phyloP scores from a whole-genome alignment of 2,329 filamentous ascomycete genomes.

The Harringtonia lauricola region DNA sequence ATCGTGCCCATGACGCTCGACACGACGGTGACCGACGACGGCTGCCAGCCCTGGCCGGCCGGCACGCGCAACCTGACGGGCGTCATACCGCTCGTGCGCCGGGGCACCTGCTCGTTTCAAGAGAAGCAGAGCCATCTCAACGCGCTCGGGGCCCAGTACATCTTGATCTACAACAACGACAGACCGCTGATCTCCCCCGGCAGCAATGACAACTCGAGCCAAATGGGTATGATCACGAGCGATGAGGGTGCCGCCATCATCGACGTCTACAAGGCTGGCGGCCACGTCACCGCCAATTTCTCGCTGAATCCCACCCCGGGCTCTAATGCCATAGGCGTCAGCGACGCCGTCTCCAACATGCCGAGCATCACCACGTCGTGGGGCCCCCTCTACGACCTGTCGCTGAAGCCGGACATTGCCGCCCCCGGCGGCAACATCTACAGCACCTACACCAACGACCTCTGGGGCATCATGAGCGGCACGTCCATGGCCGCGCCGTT shows the following conservation, averaged over 20 bases:
- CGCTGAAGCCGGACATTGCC: slow-evolving; percentile 36
- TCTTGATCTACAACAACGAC: slow-evolving; percentile 51
- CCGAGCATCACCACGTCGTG: slow-evolving; percentile 28
- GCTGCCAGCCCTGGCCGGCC: slow-evolving; percentile 47
- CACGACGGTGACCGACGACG: slow-evolving; percentile 34
- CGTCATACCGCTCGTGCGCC: slow-evolving; percentile 47
- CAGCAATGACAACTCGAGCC: slow-evolving; percentile 20
- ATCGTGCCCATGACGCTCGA: slow-evolving; percentile 40
- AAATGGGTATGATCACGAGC: slow-evolving; percentile 12
- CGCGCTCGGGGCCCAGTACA: slow-evolving; percentile 44
- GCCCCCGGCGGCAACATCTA: slow-evolving; percentile 38
- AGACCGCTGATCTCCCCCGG: slow-evolving; percentile 23
- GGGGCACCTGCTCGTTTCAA: slow-evolving; percentile 45
- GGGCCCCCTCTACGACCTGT: slow-evolving; percentile 34
- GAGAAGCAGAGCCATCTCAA: slow-evolving; percentile 42
- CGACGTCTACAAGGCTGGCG: slow-evolving; percentile 29
- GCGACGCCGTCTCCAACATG: slow-evolving; percentile 33
- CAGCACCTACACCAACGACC: slow-evolving; percentile 34
- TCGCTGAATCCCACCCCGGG: neutral
- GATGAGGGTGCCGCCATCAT: slow-evolving; percentile 30
- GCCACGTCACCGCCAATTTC: slow-evolving; percentile 5
- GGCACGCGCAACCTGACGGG: slow-evolving; percentile 36
- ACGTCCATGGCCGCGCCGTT: slow-evolving; percentile 45
- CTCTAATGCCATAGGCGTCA: slow-evolving; percentile 23
- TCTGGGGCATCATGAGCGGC: slow-evolving; percentile 38